phyloP scores from a whole-genome alignment of 75 land plant genomes.

The Selaginella tamariscina region DNA sequence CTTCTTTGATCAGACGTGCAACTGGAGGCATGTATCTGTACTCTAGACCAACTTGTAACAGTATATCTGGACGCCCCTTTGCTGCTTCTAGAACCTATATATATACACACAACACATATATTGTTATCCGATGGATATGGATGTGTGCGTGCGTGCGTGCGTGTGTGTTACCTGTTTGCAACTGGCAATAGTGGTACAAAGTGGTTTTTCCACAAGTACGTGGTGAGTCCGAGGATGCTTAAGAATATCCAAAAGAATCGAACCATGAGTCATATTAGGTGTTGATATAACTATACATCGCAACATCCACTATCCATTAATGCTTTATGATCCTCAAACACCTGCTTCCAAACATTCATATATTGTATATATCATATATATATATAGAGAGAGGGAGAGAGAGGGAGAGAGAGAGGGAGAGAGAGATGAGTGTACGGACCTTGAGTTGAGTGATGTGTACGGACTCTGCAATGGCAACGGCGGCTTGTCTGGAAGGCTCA shows the following conservation, averaged over 20 bases:
- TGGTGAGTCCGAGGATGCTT: constrained; percentile 66
- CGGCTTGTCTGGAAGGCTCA: constrained; percentile 49
- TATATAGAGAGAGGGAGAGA: not conserved
- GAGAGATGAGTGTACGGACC: not conserved
- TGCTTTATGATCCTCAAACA: constrained; percentile 59
- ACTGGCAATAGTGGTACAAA: constrained; percentile 75
- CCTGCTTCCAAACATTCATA: constrained; percentile 28
- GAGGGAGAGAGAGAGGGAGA: not conserved
- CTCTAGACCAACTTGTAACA: constrained; percentile 95
- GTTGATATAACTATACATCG: constrained; percentile 82
- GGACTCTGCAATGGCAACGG: constrained; percentile 41
- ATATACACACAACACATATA: too few species aligned
- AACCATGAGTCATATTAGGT: constrained; percentile 91
- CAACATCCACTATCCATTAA: constrained; percentile 80
- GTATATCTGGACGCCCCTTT: constrained; percentile 54
- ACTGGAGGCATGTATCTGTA: constrained; percentile 98
- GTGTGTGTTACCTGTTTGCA: constrained; percentile 77
- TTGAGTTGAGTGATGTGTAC: not conserved
- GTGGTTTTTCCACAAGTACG: constrained; percentile 86
- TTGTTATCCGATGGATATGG: too few species aligned
- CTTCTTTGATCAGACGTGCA: constrained; percentile 65
- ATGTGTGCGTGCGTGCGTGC: too few species aligned
- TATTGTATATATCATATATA: not conserved
- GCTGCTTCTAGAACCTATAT: constrained; percentile 74
- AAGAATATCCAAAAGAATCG: constrained; percentile 74